A percentile compares a stretch with the other conserved stretches of the same genome.
phyloP scores from a whole-genome alignment of 345 rosid species.

The Gossypium bickii region DNA sequence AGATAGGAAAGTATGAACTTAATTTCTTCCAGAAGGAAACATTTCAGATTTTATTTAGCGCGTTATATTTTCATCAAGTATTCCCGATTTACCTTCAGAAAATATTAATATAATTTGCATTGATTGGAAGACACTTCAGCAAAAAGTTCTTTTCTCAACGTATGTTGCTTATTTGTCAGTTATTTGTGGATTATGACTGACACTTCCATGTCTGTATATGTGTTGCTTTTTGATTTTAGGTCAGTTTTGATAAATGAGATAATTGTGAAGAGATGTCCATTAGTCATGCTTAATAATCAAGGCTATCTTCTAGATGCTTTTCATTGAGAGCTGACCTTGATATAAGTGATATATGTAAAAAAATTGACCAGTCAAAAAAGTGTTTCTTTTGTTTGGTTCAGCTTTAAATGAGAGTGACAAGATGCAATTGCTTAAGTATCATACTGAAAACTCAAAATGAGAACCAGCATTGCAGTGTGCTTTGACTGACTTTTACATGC shows the following conservation, averaged over 20 bases:
- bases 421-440: background rate
- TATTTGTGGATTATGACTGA: background rate
- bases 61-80: background rate
- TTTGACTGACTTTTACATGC: background rate
- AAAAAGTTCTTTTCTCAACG: background rate
- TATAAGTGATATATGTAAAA: background rate
- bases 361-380: background rate
- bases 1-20: conserved; percentile 74
- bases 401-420: background rate
- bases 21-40: conserved; percentile 14
- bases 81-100: background rate
- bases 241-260: background rate
- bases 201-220: background rate
- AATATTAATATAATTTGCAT: background rate
- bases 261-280: background rate
- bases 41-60: background rate
- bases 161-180: background rate
- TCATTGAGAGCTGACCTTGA: conserved; percentile 3
- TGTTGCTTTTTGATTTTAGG: background rate
- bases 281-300: background rate
- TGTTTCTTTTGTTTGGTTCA: background rate
- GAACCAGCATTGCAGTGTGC: background rate
- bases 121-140: background rate
- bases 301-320: background rate
- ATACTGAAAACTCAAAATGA: background rate